A percentile compares a stretch with the other conserved stretches of the same genome.
These are phyloP conservation scores for Sugiyamaella xylanicola DNA, from an alignment of 1,139 yeast genomes.

Conservation along the genomic window DNA sequence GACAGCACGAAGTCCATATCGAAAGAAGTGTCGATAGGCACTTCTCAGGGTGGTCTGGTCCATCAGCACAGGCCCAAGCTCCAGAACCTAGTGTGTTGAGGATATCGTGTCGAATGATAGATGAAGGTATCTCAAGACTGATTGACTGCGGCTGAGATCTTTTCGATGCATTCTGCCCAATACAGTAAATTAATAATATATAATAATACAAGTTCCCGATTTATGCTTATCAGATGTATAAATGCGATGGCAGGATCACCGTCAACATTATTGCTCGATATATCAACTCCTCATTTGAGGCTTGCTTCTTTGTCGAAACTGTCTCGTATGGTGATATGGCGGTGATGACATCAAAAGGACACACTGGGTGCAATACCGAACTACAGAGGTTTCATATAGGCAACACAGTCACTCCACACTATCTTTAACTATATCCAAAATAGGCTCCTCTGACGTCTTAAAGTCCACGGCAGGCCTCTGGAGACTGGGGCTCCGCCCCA, in stretches of 20 bases:
- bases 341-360: too few relatives aligned
- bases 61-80: constrained; percentile 10
- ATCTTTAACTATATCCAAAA: too few relatives aligned
- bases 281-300: neutral
- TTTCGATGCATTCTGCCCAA: neutral
- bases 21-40: constrained; percentile 22
- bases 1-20: constrained; percentile 27
- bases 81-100: neutral
- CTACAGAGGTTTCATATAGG: too few relatives aligned
- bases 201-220: neutral
- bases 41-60: constrained; percentile 13
- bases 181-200: neutral
- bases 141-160: too few relatives aligned
- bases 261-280: neutral
- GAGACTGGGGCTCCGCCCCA: too few relatives aligned
- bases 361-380: too few relatives aligned
- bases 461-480: too few relatives aligned
- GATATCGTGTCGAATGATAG: too few relatives aligned
- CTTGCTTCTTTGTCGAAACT: neutral
- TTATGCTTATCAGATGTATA: neutral
- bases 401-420: too few relatives aligned
- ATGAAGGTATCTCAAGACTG: too few relatives aligned
- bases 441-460: too few relatives aligned
- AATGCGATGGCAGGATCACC: neutral
- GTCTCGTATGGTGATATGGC: too few relatives aligned